Percentiles rank a stretch among this genome's conserved stretches.
Evolutionary conservation across 202 grass and related monocot species (phyloP).

Genomic region (Schoenoplectus triqueter): DNA sequence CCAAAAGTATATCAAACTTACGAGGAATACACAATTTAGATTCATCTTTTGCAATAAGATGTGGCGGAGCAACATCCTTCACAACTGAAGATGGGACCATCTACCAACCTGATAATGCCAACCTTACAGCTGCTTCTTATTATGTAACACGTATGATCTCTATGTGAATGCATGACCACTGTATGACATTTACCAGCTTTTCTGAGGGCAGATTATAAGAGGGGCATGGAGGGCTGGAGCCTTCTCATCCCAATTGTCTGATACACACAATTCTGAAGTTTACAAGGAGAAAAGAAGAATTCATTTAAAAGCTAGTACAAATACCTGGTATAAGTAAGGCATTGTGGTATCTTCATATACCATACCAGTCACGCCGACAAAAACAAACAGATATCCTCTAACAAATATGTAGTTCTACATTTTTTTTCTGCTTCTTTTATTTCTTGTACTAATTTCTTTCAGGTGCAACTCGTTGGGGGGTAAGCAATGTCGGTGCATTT

Average conservation of each 20-base stretch:
- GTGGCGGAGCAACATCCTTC: slow-evolving; percentile 48
- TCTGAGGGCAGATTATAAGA: not conserved
- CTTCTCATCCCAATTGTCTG: no score
- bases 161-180: not conserved
- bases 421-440: not conserved
- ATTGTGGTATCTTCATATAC: not conserved
- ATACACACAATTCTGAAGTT: no score
- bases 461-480: slow-evolving; percentile 59
- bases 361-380: not conserved
- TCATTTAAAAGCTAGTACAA: not conserved
- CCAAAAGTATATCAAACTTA: slow-evolving; percentile 27
- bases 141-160: slow-evolving; percentile 47
- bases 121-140: slow-evolving; percentile 61
- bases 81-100: slow-evolving; percentile 51
- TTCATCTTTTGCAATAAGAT: slow-evolving; percentile 67
- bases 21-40: slow-evolving; percentile 48
- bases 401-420: not conserved
- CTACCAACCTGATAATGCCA: slow-evolving; percentile 57
- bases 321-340: not conserved
- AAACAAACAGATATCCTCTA: not conserved
- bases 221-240: not conserved
- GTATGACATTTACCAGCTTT: not conserved
- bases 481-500: slow-evolving; percentile 66
- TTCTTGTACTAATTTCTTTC: not conserved
- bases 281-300: not conserved